phyloP scores from a whole-genome alignment of 768 basidiomycete genomes.

The Chalciporus chontae region DNA sequence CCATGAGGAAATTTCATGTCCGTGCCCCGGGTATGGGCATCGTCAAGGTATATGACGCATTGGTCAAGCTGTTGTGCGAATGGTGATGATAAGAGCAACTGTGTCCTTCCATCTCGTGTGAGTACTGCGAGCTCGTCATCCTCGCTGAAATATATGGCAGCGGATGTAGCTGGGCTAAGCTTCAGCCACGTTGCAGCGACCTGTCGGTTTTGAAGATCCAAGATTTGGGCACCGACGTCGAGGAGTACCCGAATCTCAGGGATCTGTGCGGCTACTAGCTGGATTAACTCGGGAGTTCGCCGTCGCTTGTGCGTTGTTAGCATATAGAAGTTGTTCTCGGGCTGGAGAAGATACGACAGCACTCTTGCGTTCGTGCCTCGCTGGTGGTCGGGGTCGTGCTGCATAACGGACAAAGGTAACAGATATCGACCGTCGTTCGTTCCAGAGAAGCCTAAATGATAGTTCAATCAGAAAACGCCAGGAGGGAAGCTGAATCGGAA shows the following conservation, averaged over 20 bases:
- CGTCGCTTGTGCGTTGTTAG: conserved; percentile 11
- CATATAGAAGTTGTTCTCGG: conserved; percentile 18
- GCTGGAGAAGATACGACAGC: conserved; percentile 29
- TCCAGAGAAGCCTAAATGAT: conserved; percentile 34
- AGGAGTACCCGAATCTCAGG: conserved; percentile 45
- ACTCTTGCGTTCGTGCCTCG: conserved; percentile 45
- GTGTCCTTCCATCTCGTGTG: conserved; percentile 25
- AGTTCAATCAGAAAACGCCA: background rate
- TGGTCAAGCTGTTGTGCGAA: conserved; percentile 33
- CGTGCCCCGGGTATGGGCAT: conserved; percentile 39
- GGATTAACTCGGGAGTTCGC: conserved; percentile 20
- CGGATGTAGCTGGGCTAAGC: conserved; percentile 11
- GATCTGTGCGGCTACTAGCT: conserved; percentile 31
- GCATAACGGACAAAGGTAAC: conserved; percentile 33
- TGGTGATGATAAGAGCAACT: conserved; percentile 31
- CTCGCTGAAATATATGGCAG: conserved; percentile 33
- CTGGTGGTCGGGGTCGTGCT: conserved; percentile 27
- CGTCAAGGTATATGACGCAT: conserved; percentile 38
- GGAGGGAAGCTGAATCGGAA: background rate
- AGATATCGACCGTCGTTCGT: conserved; percentile 40
- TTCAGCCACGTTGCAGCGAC: conserved; percentile 41
- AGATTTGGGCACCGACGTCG: conserved; percentile 56
- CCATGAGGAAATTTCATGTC: conserved; percentile 35
- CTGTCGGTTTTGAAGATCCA: conserved; percentile 44
- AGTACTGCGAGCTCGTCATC: conserved; percentile 34